Base-by-base conservation (phyloP, 2,329 filamentous ascomycete genomes). In the Ceratocystiopsis sp. region DNA sequence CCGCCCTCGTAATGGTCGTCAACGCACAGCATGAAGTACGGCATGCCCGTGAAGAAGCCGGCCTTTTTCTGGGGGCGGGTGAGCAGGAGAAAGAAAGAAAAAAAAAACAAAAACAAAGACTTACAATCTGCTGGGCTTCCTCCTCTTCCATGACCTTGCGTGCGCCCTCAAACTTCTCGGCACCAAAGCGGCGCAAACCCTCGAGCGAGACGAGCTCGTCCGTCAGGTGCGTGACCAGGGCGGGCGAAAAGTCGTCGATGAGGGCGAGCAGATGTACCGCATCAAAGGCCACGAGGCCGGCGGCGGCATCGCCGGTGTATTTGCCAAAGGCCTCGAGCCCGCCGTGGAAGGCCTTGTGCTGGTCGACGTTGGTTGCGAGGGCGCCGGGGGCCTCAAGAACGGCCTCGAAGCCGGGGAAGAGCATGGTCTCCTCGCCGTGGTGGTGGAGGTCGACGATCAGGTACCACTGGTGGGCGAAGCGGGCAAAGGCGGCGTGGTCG, bases 191-290 rank as follows among this genome's bases (percentile, higher is more conserved):
- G 8, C 52, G 50, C 15, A 66, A 49, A 1, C 41, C 52, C 35
- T 60, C 40, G 15, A 67, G 55, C 35, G 57, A 56, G 33, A 52
- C 50, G 37, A 67, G 60, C 48, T 67, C 63, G 8, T 62, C 56
- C 3, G 47, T 48, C 12, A 67, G 50, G 47, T 67, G 65, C 34
- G 53, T 42, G 35, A 50, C 48, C 43, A 67, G 48, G 4, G 48
- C 47, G 1, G 54, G 51, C 34, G 55, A 61, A 41, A 67, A 64
- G 1, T 37, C 45, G 50, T 64, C 59, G 39, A 64, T 55, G 17
- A 61, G 51, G 8, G 19, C 15, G 15, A 45, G 46, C 3, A 64
- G 45, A 40, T 51, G 58, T 1, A 46, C 37, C 0, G 59, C 61
- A 41, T 59, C 54, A 36, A 58, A 60, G 16, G 51, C 42, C 12